A percentile compares a stretch with the other conserved stretches of the same genome.
Evolutionary conservation across 2,329 filamentous ascomycete species (phyloP).

Genomic region (Trichoderma brevicompactum): DNA sequence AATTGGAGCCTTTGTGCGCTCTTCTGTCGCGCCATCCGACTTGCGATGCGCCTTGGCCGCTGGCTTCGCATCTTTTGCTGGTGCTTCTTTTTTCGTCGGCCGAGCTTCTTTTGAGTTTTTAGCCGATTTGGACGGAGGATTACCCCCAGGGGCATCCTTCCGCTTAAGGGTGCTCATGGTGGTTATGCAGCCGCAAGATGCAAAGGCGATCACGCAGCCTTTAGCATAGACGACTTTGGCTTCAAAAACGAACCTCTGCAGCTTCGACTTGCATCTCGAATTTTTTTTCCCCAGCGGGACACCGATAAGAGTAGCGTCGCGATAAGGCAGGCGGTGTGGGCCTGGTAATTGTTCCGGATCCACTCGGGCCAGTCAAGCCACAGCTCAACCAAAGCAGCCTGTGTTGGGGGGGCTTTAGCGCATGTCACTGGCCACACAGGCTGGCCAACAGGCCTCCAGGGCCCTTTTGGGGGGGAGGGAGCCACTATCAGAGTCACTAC

Average conservation of each 20-base stretch:
- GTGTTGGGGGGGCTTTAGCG: slow-evolving; percentile 6
- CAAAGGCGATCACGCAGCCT: slow-evolving; percentile 21
- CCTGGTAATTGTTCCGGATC: slow-evolving; percentile 32
- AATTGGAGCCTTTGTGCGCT: slow-evolving; percentile 42
- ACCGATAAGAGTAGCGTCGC: slow-evolving; percentile 35
- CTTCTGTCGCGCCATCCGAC: slow-evolving; percentile 37
- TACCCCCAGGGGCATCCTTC: slow-evolving; percentile 60
- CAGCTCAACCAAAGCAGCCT: neutral
- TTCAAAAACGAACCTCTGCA: slow-evolving; percentile 18
- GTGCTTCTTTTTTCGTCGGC: slow-evolving; percentile 52
- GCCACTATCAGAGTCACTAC: neutral
- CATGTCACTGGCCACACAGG: slow-evolving; percentile 9
- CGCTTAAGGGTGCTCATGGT: slow-evolving; percentile 62
- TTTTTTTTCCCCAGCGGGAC: slow-evolving; percentile 42
- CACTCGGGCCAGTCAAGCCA: slow-evolving; percentile 21
- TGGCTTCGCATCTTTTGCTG: slow-evolving; percentile 39
- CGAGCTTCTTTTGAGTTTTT: slow-evolving; percentile 52
- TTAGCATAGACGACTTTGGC: slow-evolving; percentile 19
- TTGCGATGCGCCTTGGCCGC: slow-evolving; percentile 40
- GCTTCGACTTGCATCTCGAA: slow-evolving; percentile 22
- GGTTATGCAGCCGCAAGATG: slow-evolving; percentile 36
- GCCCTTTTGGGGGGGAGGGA: neutral
- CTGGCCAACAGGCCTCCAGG: neutral
- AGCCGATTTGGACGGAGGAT: slow-evolving; percentile 54
- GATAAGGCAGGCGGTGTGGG: slow-evolving; percentile 30